A percentile compares a stretch with the other conserved stretches of the same genome.
These are phyloP conservation scores for Aotearoamyces nothofagi DNA, from an alignment of 2,329 filamentous ascomycete genomes.

Conservation along the genomic window DNA sequence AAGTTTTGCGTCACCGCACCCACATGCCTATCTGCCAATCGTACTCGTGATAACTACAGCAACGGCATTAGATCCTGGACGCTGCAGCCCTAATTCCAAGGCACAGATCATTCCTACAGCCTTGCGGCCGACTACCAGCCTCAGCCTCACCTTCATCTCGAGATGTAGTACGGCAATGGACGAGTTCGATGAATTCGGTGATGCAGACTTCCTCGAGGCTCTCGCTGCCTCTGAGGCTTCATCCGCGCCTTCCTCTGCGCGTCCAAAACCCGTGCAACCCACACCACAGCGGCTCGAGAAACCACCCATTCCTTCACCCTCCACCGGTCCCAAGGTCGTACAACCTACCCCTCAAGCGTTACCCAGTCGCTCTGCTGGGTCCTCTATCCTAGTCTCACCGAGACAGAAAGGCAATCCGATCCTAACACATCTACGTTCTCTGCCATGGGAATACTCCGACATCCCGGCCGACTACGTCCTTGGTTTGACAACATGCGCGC, in stretches of 20 bases:
- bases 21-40: too few relatives aligned
- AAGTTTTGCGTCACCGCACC: too few relatives aligned
- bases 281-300: slow-evolving; percentile 40
- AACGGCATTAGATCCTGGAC: too few relatives aligned
- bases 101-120: too few relatives aligned
- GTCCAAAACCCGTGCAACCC: slow-evolving; percentile 25
- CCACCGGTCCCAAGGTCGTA: slow-evolving; percentile 41
- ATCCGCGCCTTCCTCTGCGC: slow-evolving; percentile 7
- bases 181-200: slow-evolving; percentile 40
- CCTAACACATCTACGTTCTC: slow-evolving; percentile 62
- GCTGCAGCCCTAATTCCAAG: too few relatives aligned
- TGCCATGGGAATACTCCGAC: slow-evolving; percentile 94
- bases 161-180: too few relatives aligned
- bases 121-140: too few relatives aligned
- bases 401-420: slow-evolving; percentile 94
- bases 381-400: slow-evolving; percentile 76
- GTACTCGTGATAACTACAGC: too few relatives aligned
- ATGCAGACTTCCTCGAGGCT: slow-evolving; percentile 38
- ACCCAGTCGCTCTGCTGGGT: slow-evolving; percentile 46
- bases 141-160: too few relatives aligned
- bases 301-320: slow-evolving; percentile 21
- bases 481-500: slow-evolving; percentile 71
- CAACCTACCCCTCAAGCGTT: slow-evolving; percentile 86
- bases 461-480: slow-evolving; percentile 91
- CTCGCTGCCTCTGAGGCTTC: slow-evolving; percentile 30